Evolutionary conservation across 306 rosid species (phyloP).

Genomic region (Castanopsis chinensis): DNA sequence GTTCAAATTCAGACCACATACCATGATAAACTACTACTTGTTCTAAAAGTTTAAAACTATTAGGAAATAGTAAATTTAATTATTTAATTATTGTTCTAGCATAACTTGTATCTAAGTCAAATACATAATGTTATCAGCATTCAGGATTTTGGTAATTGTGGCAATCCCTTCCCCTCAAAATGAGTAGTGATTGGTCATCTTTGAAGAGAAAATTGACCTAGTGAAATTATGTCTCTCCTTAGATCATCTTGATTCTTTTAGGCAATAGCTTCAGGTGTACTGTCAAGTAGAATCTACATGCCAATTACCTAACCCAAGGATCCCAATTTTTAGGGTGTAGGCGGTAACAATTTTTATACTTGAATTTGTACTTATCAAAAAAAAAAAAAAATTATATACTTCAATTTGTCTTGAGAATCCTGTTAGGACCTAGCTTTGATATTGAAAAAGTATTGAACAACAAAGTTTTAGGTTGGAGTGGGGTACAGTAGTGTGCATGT

Average conservation of each 20-base stretch:
- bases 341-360: neutral
- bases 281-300: no score
- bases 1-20: no score
- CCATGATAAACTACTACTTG: no score
- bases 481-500: no score
- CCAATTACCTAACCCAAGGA: neutral
- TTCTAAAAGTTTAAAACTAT: no score
- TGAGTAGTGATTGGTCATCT: neutral
- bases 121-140: neutral
- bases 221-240: neutral
- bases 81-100: no score
- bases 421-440: no score
- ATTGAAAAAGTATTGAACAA: no score
- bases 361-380: no score
- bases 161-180: neutral
- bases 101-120: neutral
- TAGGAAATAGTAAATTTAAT: no score
- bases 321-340: neutral
- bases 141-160: neutral
- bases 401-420: neutral
- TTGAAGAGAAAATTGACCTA: neutral
- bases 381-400: no score
- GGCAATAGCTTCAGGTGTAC: neutral
- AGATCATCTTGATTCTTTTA: neutral
- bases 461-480: no score